These are phyloP conservation scores for Chalciporus sphaerocephalus DNA, from an alignment of 768 basidiomycete genomes.

Conservation along the genomic window DNA sequence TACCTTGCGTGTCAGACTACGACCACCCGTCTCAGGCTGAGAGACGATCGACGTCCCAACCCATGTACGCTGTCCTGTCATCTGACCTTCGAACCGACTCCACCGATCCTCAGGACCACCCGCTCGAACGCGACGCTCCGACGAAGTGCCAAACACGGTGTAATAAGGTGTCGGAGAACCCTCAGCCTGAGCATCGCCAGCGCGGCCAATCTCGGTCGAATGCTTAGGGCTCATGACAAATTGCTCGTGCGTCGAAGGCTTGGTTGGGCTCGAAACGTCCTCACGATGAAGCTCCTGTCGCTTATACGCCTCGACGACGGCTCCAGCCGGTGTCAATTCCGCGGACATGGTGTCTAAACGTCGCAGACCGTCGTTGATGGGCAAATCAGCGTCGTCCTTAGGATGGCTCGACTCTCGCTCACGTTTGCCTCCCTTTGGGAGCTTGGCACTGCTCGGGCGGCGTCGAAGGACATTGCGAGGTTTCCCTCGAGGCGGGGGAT, in stretches of 20 bases:
- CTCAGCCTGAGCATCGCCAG: slow-evolving; percentile 13
- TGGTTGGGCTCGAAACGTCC: slow-evolving; percentile 5
- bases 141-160: slow-evolving; percentile 48
- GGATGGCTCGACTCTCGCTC: slow-evolving; percentile 11
- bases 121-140: slow-evolving; percentile 42
- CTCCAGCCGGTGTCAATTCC: slow-evolving; percentile 42
- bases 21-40: slow-evolving; percentile 12
- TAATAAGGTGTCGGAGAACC: slow-evolving; percentile 44
- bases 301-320: slow-evolving; percentile 47
- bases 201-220: slow-evolving; percentile 5
- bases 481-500: slow-evolving; percentile 8
- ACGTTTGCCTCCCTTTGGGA: slow-evolving; percentile 4
- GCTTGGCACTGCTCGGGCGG: slow-evolving; percentile 27
- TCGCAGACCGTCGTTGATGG: background rate
- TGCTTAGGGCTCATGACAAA: slow-evolving; percentile 5
- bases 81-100: slow-evolving; percentile 3
- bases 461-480: slow-evolving; percentile 32
- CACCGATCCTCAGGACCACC: slow-evolving; percentile 40
- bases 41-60: background rate
- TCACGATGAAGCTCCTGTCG: slow-evolving; percentile 34
- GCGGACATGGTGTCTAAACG: background rate
- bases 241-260: slow-evolving; percentile 28
- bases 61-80: slow-evolving; percentile 1
- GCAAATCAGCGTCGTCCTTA: background rate
- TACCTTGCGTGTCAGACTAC: slow-evolving; percentile 33